phyloP scores from a whole-genome alignment of 2,329 filamentous ascomycete species.

The Apiospora pterosperma region DNA sequence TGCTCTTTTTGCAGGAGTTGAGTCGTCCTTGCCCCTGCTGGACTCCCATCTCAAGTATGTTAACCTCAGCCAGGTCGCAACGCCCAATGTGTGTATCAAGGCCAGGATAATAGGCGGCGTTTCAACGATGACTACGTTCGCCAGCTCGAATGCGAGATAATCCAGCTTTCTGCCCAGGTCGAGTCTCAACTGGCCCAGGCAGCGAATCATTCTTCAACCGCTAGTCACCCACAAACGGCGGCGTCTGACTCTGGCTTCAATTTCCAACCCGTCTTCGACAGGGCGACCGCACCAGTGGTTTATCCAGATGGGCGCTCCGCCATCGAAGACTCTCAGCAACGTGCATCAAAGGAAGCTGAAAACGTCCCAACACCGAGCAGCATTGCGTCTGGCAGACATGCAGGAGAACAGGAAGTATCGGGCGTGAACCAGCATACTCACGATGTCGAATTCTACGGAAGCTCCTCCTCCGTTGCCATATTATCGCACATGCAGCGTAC shows the following conservation, averaged over 20 bases:
- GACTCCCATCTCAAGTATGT: constrained; percentile 4
- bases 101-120: constrained; percentile 17
- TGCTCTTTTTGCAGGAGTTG: constrained; percentile 17
- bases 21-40: not conserved
- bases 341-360: constrained; percentile 12
- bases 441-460: constrained; percentile 45
- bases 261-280: too few relatives aligned
- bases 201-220: too few relatives aligned
- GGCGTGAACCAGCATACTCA: constrained; percentile 42
- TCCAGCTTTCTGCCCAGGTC: constrained; percentile 11
- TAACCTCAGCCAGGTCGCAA: constrained; percentile 12
- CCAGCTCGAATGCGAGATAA: constrained; percentile 19
- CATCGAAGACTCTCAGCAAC: too few relatives aligned
- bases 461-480: constrained; percentile 41
- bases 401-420: constrained; percentile 34
- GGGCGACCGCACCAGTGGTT: too few relatives aligned
- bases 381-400: constrained; percentile 20
- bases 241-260: too few relatives aligned
- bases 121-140: constrained; percentile 20
- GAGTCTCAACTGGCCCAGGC: not conserved
- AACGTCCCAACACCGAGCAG: constrained; percentile 15
- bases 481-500: constrained; percentile 37
- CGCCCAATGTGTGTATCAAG: constrained; percentile 25
- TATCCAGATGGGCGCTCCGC: too few relatives aligned
- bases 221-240: constrained; percentile 5